Conservation (phyloP, 495 filamentous ascomycete genomes). For the Lasiosphaeriaceae sp. region DNA sequence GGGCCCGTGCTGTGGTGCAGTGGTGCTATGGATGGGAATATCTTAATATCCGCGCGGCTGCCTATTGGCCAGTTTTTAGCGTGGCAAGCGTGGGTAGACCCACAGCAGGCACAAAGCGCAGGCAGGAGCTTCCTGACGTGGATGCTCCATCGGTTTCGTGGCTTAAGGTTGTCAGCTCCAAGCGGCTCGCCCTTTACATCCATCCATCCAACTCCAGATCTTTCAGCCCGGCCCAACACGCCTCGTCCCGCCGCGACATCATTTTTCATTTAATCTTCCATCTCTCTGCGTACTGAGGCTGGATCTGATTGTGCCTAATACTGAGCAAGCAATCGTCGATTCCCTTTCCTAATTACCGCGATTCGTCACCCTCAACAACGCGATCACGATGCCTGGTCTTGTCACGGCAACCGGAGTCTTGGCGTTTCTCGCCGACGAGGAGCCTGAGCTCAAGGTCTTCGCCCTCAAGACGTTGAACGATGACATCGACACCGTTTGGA, state of each 20-base stretch:
- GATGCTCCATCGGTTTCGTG: slow-evolving; percentile 9
- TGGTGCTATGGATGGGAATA: background rate
- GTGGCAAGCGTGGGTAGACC: background rate
- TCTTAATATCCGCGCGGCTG: background rate
- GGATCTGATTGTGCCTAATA: background rate
- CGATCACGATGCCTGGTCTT: slow-evolving; percentile 73
- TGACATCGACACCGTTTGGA: slow-evolving; percentile 94
- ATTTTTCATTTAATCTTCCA: background rate
- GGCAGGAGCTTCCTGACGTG: slow-evolving; percentile 38
- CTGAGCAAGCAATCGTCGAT: background rate
- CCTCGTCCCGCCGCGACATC: background rate
- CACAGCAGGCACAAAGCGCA: slow-evolving; percentile 1
- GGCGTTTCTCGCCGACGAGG: slow-evolving; percentile 92
- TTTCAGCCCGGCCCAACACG: background rate
- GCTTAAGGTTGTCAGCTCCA: background rate
- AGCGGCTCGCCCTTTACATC: background rate
- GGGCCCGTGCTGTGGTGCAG: background rate
- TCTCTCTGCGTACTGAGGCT: background rate
- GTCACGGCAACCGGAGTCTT: slow-evolving; percentile 92
- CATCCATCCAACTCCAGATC: background rate
- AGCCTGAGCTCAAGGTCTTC: slow-evolving; percentile 87
- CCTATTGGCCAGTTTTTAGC: slow-evolving; percentile 4
- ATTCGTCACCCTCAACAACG: background rate
- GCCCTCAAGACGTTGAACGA: slow-evolving; percentile 91
- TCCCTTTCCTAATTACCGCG: background rate